Conservation (phyloP, 768 basidiomycete species). For the Podaxis carcinomalis region DNA sequence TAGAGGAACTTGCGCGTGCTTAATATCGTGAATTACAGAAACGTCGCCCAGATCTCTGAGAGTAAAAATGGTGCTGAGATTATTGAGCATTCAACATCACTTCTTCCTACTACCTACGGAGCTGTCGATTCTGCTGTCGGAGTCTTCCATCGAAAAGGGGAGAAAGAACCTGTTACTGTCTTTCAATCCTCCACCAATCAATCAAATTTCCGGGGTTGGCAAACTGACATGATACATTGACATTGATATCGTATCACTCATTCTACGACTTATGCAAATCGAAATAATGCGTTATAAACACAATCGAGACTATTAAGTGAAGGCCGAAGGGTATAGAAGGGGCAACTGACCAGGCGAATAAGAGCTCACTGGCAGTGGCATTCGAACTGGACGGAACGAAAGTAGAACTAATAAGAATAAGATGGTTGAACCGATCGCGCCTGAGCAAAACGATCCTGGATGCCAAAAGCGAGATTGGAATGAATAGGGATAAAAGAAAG, state of each 20-base stretch:
- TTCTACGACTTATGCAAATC: not conserved
- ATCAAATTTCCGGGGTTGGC: not conserved
- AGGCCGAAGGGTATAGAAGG: constrained; percentile 6
- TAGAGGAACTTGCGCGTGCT: too few relatives aligned
- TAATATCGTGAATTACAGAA: too few relatives aligned
- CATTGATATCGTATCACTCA: not conserved
- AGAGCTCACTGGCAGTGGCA: not conserved
- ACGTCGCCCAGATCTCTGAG: too few relatives aligned
- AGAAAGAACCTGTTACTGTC: not conserved
- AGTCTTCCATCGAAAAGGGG: too few relatives aligned
- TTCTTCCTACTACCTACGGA: too few relatives aligned
- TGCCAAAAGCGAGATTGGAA: not conserved
- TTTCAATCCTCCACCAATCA: not conserved
- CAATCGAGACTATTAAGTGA: constrained; percentile 4
- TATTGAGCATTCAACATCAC: too few relatives aligned
- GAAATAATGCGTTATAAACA: constrained; percentile 9
- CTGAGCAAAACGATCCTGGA: not conserved
- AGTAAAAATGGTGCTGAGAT: too few relatives aligned
- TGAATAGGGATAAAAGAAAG: not conserved
- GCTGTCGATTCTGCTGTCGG: too few relatives aligned
- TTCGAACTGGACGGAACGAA: not conserved
- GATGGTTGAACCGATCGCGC: not conserved
- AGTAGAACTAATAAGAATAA: constrained; percentile 3
- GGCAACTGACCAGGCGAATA: constrained; percentile 5
- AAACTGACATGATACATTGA: not conserved